Percentiles rank a stretch among this genome's conserved stretches.
phyloP scores from a whole-genome alignment of 495 filamentous ascomycete genomes.

The Thermochaetoides thermophila region DNA sequence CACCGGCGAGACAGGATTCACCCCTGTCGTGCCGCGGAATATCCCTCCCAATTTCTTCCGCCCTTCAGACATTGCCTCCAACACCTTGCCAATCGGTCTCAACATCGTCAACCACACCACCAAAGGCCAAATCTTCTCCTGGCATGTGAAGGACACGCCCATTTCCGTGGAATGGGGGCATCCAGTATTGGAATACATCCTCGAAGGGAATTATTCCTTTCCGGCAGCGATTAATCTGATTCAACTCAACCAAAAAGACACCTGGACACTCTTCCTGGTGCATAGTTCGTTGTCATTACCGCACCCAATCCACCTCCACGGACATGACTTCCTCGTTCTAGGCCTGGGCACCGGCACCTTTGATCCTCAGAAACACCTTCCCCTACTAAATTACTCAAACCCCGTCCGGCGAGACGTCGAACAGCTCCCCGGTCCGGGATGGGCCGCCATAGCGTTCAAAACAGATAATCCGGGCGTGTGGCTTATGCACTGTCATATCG shows the following conservation, averaged over 20 bases:
- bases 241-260: constrained; percentile 14
- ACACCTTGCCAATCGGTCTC: constrained; percentile 6
- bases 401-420: constrained; percentile 21
- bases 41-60: no score
- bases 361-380: constrained; percentile 9
- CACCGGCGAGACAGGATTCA: constrained; percentile 13
- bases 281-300: constrained; percentile 16
- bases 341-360: constrained; percentile 30
- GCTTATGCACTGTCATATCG: constrained; percentile 36
- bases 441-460: constrained; percentile 30
- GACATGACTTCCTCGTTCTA: constrained; percentile 44
- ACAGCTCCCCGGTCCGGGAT: constrained; percentile 23
- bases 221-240: constrained; percentile 19
- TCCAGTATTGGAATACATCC: constrained; percentile 19
- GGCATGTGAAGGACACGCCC: constrained; percentile 18
- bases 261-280: constrained; percentile 23
- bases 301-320: constrained; percentile 44
- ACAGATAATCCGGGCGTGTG: constrained; percentile 33
- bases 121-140: constrained; percentile 16
- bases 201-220: constrained; percentile 17
- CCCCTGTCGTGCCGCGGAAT: constrained; percentile 12
- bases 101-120: constrained; percentile 2
- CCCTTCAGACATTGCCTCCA: constrained; percentile 4
- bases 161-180: constrained; percentile 24
- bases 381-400: constrained; percentile 25